Percentiles rank a stretch among this genome's conserved stretches.
These are phyloP conservation scores for Butyriboletus loyo DNA, from an alignment of 768 basidiomycete genomes.

Conservation along the genomic window DNA sequence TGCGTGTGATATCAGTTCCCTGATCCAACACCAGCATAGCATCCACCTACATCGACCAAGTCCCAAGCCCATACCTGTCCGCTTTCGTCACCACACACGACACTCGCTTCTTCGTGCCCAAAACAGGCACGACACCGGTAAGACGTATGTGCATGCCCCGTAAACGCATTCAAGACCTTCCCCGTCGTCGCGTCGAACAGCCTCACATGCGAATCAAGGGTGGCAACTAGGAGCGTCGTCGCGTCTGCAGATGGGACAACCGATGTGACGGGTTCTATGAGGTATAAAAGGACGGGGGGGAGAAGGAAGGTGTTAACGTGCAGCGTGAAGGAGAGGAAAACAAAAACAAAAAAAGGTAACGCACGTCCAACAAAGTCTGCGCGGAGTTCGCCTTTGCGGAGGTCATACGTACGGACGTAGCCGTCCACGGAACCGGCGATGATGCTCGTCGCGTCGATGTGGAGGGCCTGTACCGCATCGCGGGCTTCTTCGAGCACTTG, in stretches of 20 bases:
- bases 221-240: constrained; percentile 77
- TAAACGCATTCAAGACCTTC: constrained; percentile 81
- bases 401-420: constrained; percentile 87
- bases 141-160: constrained; percentile 66
- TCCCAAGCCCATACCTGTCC: constrained; percentile 94
- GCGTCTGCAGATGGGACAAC: constrained; percentile 76
- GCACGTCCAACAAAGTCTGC: constrained; percentile 88
- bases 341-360: constrained; percentile 29
- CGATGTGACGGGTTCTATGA: constrained; percentile 80
- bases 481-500: constrained; percentile 86
- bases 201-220: constrained; percentile 81
- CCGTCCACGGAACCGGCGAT: constrained; percentile 89
- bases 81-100: constrained; percentile 88
- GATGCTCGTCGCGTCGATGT: constrained; percentile 64
- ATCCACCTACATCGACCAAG: constrained; percentile 69
- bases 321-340: background rate
- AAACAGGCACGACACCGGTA: constrained; percentile 84
- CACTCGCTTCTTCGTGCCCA: constrained; percentile 74
- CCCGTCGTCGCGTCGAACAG: constrained; percentile 84
- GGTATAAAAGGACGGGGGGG: background rate
- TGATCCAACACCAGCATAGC: background rate
- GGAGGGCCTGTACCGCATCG: constrained; percentile 80
- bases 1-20: constrained; percentile 29
- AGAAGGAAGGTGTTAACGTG: background rate
- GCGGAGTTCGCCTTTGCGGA: constrained; percentile 87